These are phyloP conservation scores for Populus euphratica DNA, from an alignment of 345 rosid species.

Conservation along the genomic window DNA sequence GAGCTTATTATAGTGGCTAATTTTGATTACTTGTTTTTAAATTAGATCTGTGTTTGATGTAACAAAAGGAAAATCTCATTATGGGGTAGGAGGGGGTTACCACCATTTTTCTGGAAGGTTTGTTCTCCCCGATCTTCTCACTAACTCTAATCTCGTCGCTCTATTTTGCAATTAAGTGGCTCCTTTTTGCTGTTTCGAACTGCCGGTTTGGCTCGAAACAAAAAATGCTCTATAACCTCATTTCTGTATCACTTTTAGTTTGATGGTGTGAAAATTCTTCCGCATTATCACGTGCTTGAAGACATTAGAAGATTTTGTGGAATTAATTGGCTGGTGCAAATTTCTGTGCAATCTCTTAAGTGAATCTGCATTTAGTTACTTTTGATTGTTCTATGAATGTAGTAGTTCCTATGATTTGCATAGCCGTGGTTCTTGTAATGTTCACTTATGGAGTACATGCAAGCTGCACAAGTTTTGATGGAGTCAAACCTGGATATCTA, in stretches of 20 bases:
- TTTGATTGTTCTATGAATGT: background rate
- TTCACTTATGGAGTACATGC: too few relatives aligned
- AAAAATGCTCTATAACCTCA: background rate
- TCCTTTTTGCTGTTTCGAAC: background rate
- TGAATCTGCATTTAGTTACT: background rate
- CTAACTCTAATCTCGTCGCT: background rate
- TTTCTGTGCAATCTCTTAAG: background rate
- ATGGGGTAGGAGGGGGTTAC: conserved; percentile 86
- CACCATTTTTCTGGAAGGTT: conserved; percentile 94
- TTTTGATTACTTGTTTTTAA: background rate
- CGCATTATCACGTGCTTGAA: too few relatives aligned
- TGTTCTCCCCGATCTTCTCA: conserved; percentile 11
- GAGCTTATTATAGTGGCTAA: background rate
- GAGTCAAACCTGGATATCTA: too few relatives aligned
- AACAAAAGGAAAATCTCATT: conserved; percentile 85
- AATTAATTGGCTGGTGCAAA: background rate
- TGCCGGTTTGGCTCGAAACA: background rate
- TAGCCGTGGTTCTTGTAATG: too few relatives aligned
- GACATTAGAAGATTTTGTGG: background rate
- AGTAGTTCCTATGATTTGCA: background rate
- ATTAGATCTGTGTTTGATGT: conserved; percentile 93
- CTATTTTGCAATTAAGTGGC: background rate
- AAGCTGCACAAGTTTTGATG: too few relatives aligned
- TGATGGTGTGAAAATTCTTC: background rate
- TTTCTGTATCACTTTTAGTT: background rate